Conservation (phyloP, 768 basidiomycete species). For the Lactarius psammicola region DNA sequence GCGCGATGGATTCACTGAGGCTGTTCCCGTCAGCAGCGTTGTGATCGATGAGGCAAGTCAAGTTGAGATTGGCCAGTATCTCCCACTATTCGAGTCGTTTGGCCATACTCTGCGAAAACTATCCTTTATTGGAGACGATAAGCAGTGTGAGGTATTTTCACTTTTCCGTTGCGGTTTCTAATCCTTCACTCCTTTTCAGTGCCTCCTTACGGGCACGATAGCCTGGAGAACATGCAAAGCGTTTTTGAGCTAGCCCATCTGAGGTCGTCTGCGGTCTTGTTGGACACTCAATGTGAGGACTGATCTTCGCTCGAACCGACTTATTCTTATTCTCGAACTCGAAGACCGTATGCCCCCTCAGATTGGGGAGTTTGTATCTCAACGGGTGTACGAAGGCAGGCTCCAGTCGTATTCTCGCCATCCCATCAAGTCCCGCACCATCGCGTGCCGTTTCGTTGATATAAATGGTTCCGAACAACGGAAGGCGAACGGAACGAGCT, state of each 20-base stretch:
- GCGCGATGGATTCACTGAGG: slow-evolving; percentile 31
- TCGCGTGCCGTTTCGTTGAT: slow-evolving; percentile 70
- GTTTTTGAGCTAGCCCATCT: slow-evolving; percentile 78
- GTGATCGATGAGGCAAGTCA: slow-evolving; percentile 41
- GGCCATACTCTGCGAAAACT: slow-evolving; percentile 36
- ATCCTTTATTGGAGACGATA: slow-evolving; percentile 45
- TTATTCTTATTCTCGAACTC: background rate
- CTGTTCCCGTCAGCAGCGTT: slow-evolving; percentile 34
- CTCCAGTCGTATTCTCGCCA: slow-evolving; percentile 57
- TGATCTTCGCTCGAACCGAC: slow-evolving; percentile 4
- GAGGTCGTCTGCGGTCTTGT: slow-evolving; percentile 45
- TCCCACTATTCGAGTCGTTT: slow-evolving; percentile 33
- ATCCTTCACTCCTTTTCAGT: slow-evolving; percentile 46
- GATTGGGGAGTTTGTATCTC: slow-evolving; percentile 71
- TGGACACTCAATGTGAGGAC: slow-evolving; percentile 72
- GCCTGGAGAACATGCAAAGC: slow-evolving; percentile 61
- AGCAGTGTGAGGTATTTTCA: slow-evolving; percentile 38
- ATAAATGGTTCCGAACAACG: slow-evolving; percentile 41
- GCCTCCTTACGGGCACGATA: slow-evolving; percentile 76
- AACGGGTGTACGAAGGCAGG: slow-evolving; percentile 58
- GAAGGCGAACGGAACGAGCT: slow-evolving; percentile 14
- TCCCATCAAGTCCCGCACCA: slow-evolving; percentile 41
- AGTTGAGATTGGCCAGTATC: slow-evolving; percentile 36
- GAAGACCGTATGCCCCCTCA: slow-evolving; percentile 83
- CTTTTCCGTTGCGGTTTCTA: background rate